A percentile compares a stretch with the other conserved stretches of the same genome.
phyloP scores from a whole-genome alignment of 2,329 filamentous ascomycete species.

The Pseudogymnoascus sp. region DNA sequence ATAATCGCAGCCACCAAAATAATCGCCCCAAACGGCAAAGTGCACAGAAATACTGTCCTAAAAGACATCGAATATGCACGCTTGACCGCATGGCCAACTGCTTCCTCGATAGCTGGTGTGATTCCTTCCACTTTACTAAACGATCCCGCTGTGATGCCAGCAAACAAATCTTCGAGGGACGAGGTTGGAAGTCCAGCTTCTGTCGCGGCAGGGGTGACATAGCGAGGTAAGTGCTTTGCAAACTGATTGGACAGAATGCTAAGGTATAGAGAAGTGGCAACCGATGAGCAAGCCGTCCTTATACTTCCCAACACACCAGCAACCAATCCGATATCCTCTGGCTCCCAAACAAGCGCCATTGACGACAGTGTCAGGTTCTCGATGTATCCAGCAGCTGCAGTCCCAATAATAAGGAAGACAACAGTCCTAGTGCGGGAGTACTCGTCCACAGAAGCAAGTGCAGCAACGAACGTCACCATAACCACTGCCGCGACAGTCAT shows the following conservation, averaged over 20 bases:
- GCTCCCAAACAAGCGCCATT: slow-evolving; percentile 39
- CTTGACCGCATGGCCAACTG: slow-evolving; percentile 28
- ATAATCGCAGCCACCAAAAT: slow-evolving; percentile 33
- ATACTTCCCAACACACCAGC: slow-evolving; percentile 40
- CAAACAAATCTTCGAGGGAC: slow-evolving; percentile 30
- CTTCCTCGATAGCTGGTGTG: slow-evolving; percentile 28
- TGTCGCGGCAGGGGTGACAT: slow-evolving; percentile 31
- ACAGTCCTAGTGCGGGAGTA: slow-evolving; percentile 21
- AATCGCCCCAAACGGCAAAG: slow-evolving; percentile 30
- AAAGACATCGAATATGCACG: slow-evolving; percentile 16
- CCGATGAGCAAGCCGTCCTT: slow-evolving; percentile 35
- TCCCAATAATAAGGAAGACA: slow-evolving; percentile 29
- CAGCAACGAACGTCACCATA: slow-evolving; percentile 15
- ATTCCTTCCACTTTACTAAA: slow-evolving; percentile 31
- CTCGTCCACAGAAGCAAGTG: slow-evolving; percentile 2
- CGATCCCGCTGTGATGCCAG: slow-evolving; percentile 29
- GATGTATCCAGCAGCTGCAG: slow-evolving; percentile 32
- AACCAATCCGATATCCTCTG: slow-evolving; percentile 40
- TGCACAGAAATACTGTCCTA: slow-evolving; percentile 21
- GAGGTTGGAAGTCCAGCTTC: slow-evolving; percentile 31
- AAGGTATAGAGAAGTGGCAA: slow-evolving; percentile 33
- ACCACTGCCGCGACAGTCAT: slow-evolving; percentile 15
- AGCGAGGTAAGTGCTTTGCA: slow-evolving; percentile 27
- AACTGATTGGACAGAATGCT: slow-evolving; percentile 34
- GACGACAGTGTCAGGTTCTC: slow-evolving; percentile 37